A percentile compares a stretch with the other conserved stretches of the same genome.
phyloP scores from a whole-genome alignment of 2,329 filamentous ascomycete genomes.

The Fusarium sp. region DNA sequence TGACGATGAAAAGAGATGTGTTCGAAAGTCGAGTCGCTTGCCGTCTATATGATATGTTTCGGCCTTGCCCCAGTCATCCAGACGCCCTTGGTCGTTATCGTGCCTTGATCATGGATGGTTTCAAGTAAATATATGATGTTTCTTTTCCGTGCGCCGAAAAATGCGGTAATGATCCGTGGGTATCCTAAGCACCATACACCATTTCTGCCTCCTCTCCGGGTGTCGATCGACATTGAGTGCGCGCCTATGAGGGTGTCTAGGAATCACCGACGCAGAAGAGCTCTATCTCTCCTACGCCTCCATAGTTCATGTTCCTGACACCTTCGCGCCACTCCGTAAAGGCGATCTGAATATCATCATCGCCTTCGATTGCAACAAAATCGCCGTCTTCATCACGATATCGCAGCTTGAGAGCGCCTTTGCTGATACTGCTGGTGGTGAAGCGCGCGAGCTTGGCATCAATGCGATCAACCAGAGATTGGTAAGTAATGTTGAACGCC shows the following conservation, averaged over 20 bases:
- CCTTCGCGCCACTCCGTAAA: conserved; percentile 94
- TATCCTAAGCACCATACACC: conserved; percentile 46
- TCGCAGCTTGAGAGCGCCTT: conserved; percentile 84
- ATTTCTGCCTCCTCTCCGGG: conserved; percentile 29
- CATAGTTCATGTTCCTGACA: conserved; percentile 65
- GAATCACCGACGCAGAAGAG: conserved; percentile 76
- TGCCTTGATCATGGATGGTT: conserved; percentile 38
- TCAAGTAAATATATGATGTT: conserved; percentile 42
- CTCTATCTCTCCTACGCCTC: conserved; percentile 88
- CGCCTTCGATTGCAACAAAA: conserved; percentile 91
- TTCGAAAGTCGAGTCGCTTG: conserved; percentile 42
- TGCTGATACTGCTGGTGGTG: conserved; percentile 84
- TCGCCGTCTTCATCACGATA: conserved; percentile 95
- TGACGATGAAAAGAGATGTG: conserved; percentile 30
- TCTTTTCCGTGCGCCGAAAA: conserved; percentile 47
- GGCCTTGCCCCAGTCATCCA: conserved; percentile 34
- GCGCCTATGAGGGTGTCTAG: conserved; percentile 23
- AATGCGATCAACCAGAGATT: conserved; percentile 92
- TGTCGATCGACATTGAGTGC: conserved; percentile 16
- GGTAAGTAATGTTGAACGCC: conserved; percentile 93
- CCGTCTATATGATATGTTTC: conserved; percentile 49
- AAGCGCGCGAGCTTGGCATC: conserved; percentile 93
- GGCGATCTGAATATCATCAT: conserved; percentile 95
- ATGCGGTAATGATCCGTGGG: conserved; percentile 47
- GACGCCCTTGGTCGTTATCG: conserved; percentile 42